Evolutionary conservation across 192 early-diverging fungal species (phyloP), one percentile per base, ranked within the genome.

Genomic region (Coemansia sp.): DNA sequence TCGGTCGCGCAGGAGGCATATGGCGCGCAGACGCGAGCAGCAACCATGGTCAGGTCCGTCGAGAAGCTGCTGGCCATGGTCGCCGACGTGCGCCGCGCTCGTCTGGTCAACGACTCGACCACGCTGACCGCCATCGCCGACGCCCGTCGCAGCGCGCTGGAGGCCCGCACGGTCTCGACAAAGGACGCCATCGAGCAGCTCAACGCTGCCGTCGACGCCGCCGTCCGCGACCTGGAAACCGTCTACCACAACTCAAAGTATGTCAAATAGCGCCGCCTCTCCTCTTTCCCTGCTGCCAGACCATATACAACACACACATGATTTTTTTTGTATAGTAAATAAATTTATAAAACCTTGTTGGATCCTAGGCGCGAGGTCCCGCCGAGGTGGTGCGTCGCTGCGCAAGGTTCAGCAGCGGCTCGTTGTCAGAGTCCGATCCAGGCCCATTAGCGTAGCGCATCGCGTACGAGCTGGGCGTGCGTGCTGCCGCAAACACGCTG

Each of bases 61-160:
- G 78, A 81, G 63, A 75, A 67, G 18, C 56, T 81, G 68, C 55
- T 81, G 50, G 60, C 55, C 50, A 81, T 81, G 78, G 78, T 75
- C 4, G 65, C 72, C 1, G 78, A 75, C 28, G 61, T 81, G 29
- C 67, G 71, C 58, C 72, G 78, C 29, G 78, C 78, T 11, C 58
- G 64, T 20, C 69, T 81, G 35, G 68, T 75, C 52, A 81, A 81
- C 60, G 78, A 81, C 69, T 65, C 71, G 1, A 55, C 55, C 4
- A 53, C 71, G 13, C 29, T 79, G 51, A 54, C 65, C 0, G 68
- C 60, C 11, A 70, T 74, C 64, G 76, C 76, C 3, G 70, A 63
- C 39, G 56, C 27, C 28, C 76, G 76, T 19, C 71, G 76, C 30
- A 64, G 42, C 51, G 54, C 39, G 1, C 35, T 79, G 10, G 71